Evolutionary conservation across 73 alveolate species (phyloP).

Genomic region (Durusdinium trenchii): DNA sequence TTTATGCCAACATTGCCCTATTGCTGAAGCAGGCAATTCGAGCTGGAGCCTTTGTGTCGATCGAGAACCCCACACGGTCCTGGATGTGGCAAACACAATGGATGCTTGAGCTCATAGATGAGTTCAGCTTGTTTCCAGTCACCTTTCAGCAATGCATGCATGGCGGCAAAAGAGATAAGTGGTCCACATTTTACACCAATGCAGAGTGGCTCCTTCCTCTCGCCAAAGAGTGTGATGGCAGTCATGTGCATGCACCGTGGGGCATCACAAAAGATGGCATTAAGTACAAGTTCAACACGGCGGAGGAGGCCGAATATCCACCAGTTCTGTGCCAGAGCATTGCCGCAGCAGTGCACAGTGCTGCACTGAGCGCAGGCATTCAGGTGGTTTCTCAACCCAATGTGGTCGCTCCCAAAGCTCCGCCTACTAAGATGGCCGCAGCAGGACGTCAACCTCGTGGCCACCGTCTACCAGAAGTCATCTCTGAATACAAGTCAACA

Average conservation of each 20-base stretch:
- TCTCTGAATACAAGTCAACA: neutral
- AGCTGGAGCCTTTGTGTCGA: too few relatives aligned
- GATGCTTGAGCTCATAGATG: too few relatives aligned
- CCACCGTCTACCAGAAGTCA: neutral
- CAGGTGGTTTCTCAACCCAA: neutral
- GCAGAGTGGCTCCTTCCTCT: too few relatives aligned
- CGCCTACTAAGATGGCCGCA: neutral
- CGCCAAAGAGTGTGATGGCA: too few relatives aligned
- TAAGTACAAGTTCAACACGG: neutral
- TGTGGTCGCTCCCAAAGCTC: neutral
- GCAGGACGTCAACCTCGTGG: conserved; percentile 16
- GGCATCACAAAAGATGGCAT: neutral
- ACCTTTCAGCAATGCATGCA: too few relatives aligned
- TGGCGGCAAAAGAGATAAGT: too few relatives aligned
- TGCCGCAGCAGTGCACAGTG: neutral
- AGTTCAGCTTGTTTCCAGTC: too few relatives aligned
- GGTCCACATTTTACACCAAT: too few relatives aligned
- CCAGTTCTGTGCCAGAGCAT: neutral
- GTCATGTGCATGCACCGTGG: neutral
- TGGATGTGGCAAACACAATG: too few relatives aligned
- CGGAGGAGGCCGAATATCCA: conserved; percentile 21
- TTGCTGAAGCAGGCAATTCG: too few relatives aligned
- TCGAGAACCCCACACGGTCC: too few relatives aligned
- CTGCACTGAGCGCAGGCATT: neutral
- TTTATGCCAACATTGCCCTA: too few relatives aligned